Base-by-base conservation (phyloP, 352 stramenopile species). In the Globisporangium ultimum region DNA sequence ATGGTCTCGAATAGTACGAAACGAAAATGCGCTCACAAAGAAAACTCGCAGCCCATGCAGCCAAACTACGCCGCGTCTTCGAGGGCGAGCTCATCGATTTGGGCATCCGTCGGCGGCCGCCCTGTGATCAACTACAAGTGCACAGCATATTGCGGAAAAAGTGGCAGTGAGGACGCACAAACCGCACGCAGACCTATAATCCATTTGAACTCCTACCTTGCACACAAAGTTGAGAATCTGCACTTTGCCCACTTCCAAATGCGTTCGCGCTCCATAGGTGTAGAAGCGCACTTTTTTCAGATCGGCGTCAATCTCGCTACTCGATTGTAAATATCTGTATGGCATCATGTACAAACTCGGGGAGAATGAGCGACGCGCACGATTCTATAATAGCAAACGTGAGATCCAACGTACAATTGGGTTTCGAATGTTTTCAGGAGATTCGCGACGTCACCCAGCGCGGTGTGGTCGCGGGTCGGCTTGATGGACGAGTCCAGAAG, bases 161-260 rank as follows among this genome's bases (percentile, higher is more conserved):
- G 52, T 38, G 50, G 53, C 32, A 55, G 17, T 22, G 10, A 47
- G 7, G 10, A 47, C 28, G n/a, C 12, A 42, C 24, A 20, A 18
- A 24, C 28, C 3, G 24, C 40, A 43, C 51, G 14, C 32, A 41
- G 10, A 32, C 28, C 28, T 10, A 32, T 5, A 32, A 32, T 32
- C 24, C 24, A 32, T 36, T 36, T 36, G 8, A 5, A 36, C 8
- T 36, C 28, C 3, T 36, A 94, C 82, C 77, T 92, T 93, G 81
- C 85, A 93, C 14, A 95, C 80, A 53, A 95, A 95, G 60, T 91
- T 90, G 42, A 95, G 72, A 60, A 95, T 93, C 65, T 91, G 81
- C 36, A 87, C 67, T 55, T 95, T 93, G 68, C 83, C 74, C n/a
- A 95, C 78, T 77, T 95, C 85, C 40, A 88, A 63, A 22, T 81